A percentile compares a stretch with the other conserved stretches of the same genome.
Conservation (phyloP, 495 filamentous ascomycete species). For the Penicillium flavigenum region DNA sequence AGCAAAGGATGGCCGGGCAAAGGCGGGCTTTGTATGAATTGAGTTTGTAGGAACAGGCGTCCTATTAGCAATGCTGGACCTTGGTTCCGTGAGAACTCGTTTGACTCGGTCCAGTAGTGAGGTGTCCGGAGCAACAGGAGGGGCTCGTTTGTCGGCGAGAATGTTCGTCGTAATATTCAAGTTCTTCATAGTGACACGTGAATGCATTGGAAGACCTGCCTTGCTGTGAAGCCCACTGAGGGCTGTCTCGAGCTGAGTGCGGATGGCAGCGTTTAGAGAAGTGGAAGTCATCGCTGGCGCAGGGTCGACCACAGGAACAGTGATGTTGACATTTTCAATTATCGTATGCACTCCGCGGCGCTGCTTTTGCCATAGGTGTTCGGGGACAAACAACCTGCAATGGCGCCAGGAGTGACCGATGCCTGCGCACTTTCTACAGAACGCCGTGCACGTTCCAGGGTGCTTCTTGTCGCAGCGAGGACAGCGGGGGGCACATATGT, state of each 20-base stretch:
- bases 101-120: not conserved
- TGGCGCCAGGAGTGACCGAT: constrained; percentile 1
- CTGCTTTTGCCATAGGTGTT: not conserved
- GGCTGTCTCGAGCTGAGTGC: not conserved
- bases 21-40: not conserved
- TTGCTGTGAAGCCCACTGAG: not conserved
- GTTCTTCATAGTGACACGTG: not conserved
- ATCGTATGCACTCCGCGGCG: not conserved
- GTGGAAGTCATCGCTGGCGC: not conserved
- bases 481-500: not conserved
- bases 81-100: not conserved
- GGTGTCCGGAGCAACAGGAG: not conserved
- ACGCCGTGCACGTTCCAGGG: not conserved
- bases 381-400: not conserved
- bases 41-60: no score
- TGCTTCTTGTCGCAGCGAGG: not conserved
- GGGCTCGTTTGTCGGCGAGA: fast-evolving
- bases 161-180: not conserved
- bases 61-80: not conserved
- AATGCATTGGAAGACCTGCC: not conserved
- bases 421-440: not conserved
- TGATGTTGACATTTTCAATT: not conserved
- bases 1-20: not conserved
- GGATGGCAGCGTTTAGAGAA: not conserved
- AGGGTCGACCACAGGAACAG: not conserved